A percentile compares a stretch with the other conserved stretches of the same genome.
phyloP scores from a whole-genome alignment of 2,329 filamentous ascomycete genomes.

The Talaromyces amestolkiae region DNA sequence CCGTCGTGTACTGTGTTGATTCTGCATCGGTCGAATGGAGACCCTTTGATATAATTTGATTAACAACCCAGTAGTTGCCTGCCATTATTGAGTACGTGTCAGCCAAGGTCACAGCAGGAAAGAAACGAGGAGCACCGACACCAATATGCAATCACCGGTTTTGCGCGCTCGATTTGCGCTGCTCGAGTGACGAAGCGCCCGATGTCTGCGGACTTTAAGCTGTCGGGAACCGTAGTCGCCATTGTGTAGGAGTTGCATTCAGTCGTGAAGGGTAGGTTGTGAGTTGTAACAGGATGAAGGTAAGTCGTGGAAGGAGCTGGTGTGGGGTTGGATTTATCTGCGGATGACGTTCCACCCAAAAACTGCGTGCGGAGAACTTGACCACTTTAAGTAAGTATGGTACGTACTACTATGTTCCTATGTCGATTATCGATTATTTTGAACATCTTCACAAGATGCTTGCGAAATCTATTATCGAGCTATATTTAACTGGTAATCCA shows the following conservation, averaged over 20 bases:
- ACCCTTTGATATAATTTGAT: conserved; percentile 79
- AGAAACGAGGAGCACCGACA: conserved; percentile 58
- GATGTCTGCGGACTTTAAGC: conserved; percentile 77
- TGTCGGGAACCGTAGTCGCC: conserved; percentile 68
- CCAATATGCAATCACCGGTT: conserved; percentile 92
- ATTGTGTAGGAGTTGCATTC: conserved; percentile 47
- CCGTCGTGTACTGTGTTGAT: conserved; percentile 74
- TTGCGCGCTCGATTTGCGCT: conserved; percentile 76
- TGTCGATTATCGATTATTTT: too few species aligned
- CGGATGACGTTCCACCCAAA: conserved; percentile 12
- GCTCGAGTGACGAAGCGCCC: conserved; percentile 80
- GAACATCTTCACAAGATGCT: too few species aligned
- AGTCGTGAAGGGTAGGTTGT: not conserved
- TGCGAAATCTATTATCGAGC: too few species aligned
- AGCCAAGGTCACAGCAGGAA: not conserved
- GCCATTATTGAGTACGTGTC: conserved; percentile 1
- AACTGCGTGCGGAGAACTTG: conserved; percentile 4
- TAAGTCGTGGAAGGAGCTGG: not conserved
- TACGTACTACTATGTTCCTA: not conserved
- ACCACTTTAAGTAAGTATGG: too few species aligned
- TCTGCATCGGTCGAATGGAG: conserved; percentile 78
- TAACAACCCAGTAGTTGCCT: conserved; percentile 91
- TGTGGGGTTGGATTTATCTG: conserved; percentile 10
- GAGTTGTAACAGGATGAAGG: not conserved
- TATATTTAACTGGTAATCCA: conserved; percentile 30